Base-by-base conservation (phyloP, 805 yeast species). In the Vanderwaltozyma yarrowii region DNA sequence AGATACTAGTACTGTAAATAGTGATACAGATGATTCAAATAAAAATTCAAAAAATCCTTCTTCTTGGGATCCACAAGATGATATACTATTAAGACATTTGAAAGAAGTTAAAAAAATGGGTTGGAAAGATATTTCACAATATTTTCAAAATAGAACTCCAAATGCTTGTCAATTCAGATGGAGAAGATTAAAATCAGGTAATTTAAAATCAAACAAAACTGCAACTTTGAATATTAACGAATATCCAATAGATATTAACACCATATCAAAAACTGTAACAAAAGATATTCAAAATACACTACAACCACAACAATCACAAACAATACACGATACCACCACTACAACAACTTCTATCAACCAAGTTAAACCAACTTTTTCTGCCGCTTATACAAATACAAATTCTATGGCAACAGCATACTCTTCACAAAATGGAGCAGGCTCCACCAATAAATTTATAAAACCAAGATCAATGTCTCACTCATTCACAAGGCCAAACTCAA, bases 101-200 rank as follows among this genome's bases (percentile, higher is more conserved):
- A 85, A 85, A 60, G 95, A 85, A 56, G 76, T 77, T 44, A 83
- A 78, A 56, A 82, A 81, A 55, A 68, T 84, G 47, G 95, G 95
- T 1, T 85, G 95, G 95, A 77, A 85, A 58, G 94, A 85, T 47
- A 84, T 85, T 36, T 79, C 92, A 1, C 70, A 78, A 25, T 82
- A 80, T 52, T 85, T 85, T 58, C 70, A 75, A 31, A 80, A 80
- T 56, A 66, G 95, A 54, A 85, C 95, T 2, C 87, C 94, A 27
- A 85, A 83, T 54, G 94, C 94, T 2, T 83, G 94, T 51, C 94
- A 83, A 61, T 83, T 83, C 54, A 73, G 95, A 49, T 85, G 95
- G 95, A 71, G 95, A 57, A 62, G 95, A 45, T 62, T 78, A 33
- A 73, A 65, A 44, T 64, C 69, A 1, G 71, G 71, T 1, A 59